Base-by-base conservation (phyloP, 768 basidiomycete genomes). In the Boletus rubroflammeus region DNA sequence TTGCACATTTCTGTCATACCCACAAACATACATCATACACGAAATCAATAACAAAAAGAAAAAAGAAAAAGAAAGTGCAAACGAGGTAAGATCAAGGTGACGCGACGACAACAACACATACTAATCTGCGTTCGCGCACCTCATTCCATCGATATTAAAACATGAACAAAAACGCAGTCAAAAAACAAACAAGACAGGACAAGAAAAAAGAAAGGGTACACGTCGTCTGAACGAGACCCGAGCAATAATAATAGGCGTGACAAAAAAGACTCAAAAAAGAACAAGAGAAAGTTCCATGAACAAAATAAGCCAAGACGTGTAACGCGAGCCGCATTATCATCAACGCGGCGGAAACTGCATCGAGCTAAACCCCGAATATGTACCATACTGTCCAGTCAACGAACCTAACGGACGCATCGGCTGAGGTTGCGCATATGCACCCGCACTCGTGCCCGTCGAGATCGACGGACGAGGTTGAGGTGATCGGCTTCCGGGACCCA, bases 11-110 rank as follows among this genome's bases (percentile, higher is more conserved):
- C 21, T 23, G 21, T 42, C 15, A 15, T 41, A 11, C 10, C n/a
- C 8, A 14, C 7, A 53, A 4, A 31, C 70, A 34, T 63, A 78
- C 78, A 17, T 70, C 74, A 13, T 76, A 67, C 62, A 68, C 68
- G 7, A 25, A 42, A 81, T 29, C 21, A 36, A 3, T 6, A 31
- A 10, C 3, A n/a, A 29, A 31, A 15, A 6, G 3, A 15, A 15
- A 26, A 34, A 34, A 7, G 3, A 19, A 31, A 1, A 17, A 2
- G 15, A 17, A 17, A 21, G 17, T 10, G 39, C 7, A 25, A 34
- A 48, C 43, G n/a, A 25, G 39, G n/a, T 15, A 19, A 9, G 19
- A 26, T 21, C n/a, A n/a, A 13, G 13, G 34, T 26, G 15, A 23
- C 34, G 38, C 34, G 15, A 44, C 26, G 14, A 5, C 28, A 31